Evolutionary conservation across 441 rosid species (phyloP).

Genomic region (Geranium incanum): DNA sequence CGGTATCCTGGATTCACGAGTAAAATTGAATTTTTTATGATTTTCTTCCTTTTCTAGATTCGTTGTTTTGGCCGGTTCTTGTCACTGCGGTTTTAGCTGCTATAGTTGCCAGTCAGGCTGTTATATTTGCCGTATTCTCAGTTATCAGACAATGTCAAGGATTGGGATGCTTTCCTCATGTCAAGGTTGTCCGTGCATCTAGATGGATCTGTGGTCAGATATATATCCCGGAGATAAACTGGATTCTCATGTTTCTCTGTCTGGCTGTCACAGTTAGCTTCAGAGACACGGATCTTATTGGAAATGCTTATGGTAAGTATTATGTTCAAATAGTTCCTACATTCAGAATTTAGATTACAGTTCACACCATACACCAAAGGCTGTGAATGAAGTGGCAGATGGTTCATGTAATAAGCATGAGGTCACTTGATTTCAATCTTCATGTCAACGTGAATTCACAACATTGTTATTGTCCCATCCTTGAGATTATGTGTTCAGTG

Average conservation of each 20-base stretch:
- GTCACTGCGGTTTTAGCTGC: slow-evolving; percentile 83
- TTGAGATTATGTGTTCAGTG: no score
- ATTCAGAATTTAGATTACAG: not conserved
- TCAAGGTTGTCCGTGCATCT: slow-evolving; percentile 81
- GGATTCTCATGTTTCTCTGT: slow-evolving; percentile 86
- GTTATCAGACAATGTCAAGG: slow-evolving; percentile 85
- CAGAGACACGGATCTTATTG: slow-evolving; percentile 60
- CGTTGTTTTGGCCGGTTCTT: slow-evolving; percentile 82
- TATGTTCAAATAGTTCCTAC: slow-evolving; percentile 1
- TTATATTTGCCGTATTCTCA: slow-evolving; percentile 80
- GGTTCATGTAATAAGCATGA: no score
- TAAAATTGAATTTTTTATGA: not conserved
- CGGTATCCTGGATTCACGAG: not conserved
- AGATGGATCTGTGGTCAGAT: slow-evolving; percentile 78
- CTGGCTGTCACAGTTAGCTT: slow-evolving; percentile 74
- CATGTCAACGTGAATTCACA: not conserved
- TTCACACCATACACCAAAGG: not conserved
- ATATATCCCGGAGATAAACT: slow-evolving; percentile 91
- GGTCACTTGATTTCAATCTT: no score
- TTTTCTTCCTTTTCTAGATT: slow-evolving; percentile 35
- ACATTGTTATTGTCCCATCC: not conserved
- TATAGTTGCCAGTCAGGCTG: slow-evolving; percentile 79
- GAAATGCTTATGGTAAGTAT: slow-evolving; percentile 84
- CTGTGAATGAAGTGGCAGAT: no score
- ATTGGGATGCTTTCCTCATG: slow-evolving; percentile 91